Percentiles rank a stretch among this genome's conserved stretches.
These are phyloP conservation scores for Barnettozyma sucrosica DNA, from an alignment of 805 yeast species.

Conservation along the genomic window DNA sequence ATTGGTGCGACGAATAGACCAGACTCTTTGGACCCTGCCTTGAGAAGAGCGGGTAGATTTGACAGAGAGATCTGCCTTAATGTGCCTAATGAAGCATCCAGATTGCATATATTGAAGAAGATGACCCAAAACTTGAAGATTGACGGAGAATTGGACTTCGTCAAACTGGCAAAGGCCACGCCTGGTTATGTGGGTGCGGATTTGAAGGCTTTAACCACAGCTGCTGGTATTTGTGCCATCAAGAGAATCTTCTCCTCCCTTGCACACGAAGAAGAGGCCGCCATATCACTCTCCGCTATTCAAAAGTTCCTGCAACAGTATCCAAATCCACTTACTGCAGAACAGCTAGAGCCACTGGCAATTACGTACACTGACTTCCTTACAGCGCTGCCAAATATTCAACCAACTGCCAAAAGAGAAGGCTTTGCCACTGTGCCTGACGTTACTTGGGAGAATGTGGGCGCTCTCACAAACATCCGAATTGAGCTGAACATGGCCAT, in stretches of 20 bases:
- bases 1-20: conserved; percentile 98
- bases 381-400: conserved; percentile 84
- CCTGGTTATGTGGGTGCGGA: conserved; percentile 99
- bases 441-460: conserved; percentile 92
- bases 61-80: conserved; percentile 91
- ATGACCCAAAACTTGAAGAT: conserved; percentile 65
- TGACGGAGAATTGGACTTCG: conserved; percentile 64
- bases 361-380: conserved; percentile 78
- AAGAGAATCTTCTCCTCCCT: conserved; percentile 76
- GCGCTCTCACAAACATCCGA: conserved; percentile 76
- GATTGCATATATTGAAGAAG: conserved; percentile 68
- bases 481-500: conserved; percentile 95
- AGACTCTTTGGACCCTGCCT: conserved; percentile 88
- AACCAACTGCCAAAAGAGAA: conserved; percentile 96
- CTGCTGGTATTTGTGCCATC: conserved; percentile 92
- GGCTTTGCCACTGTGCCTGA: conserved; percentile 99
- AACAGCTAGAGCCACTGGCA: conserved; percentile 69
- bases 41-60: conserved; percentile 94
- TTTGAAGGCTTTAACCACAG: conserved; percentile 85
- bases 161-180: conserved; percentile 77
- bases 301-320: conserved; percentile 67
- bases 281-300: conserved; percentile 49
- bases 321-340: conserved; percentile 72
- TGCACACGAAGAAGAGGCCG: conserved; percentile 12
- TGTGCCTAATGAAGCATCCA: conserved; percentile 86